These are phyloP conservation scores for Boletus fagicola DNA, from an alignment of 768 basidiomycete species.

Conservation along the genomic window DNA sequence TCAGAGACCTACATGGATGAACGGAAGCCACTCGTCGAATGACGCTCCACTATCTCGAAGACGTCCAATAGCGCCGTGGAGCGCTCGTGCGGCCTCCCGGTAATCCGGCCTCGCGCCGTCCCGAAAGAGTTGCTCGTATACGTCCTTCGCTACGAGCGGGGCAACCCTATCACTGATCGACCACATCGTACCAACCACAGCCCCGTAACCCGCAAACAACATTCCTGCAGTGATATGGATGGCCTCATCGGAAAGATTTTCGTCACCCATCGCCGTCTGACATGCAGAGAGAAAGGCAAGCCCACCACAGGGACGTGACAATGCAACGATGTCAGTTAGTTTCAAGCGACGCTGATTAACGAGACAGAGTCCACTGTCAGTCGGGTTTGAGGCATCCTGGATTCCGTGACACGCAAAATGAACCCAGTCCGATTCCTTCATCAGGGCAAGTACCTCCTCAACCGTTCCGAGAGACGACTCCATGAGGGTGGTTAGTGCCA, in stretches of 20 bases:
- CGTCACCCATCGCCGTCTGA: not conserved
- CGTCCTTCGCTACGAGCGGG: not conserved
- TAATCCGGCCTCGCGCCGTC: not conserved
- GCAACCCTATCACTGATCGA: constrained; percentile 34
- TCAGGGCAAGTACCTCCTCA: not conserved
- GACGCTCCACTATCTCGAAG: not conserved
- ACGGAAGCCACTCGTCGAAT: not conserved
- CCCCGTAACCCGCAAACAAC: not conserved
- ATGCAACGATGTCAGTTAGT: no score
- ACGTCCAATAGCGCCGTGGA: not conserved
- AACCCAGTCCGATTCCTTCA: not conserved
- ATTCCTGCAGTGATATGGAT: not conserved
- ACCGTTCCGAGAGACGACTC: not conserved
- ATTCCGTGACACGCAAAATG: not conserved
- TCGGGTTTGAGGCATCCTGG: not conserved
- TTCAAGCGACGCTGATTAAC: no score
- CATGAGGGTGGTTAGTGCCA: not conserved
- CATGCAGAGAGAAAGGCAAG: not conserved
- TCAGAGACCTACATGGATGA: not conserved
- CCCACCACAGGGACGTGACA: not conserved
- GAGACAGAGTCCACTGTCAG: no score
- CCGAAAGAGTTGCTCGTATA: not conserved
- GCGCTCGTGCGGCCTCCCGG: not conserved
- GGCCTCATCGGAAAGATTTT: not conserved
- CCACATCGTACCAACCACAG: constrained; percentile 43